These are phyloP conservation scores for Ophiostoma ulmi DNA, from an alignment of 2,329 filamentous ascomycete genomes.

Conservation along the genomic window DNA sequence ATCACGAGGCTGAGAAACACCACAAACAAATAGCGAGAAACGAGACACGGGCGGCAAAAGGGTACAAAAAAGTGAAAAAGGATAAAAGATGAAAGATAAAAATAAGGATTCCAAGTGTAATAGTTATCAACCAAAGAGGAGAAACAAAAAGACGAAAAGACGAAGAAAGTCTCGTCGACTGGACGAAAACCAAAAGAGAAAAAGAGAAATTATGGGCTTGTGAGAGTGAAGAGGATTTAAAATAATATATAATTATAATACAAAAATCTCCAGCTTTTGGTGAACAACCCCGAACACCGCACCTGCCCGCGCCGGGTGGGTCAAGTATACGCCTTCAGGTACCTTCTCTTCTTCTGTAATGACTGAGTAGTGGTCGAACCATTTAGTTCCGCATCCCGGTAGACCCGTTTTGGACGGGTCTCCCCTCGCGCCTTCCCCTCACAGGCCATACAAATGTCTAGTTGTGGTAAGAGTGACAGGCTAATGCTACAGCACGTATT, in stretches of 20 bases:
- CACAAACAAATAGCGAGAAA: not conserved
- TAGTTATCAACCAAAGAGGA: conserved; percentile 1
- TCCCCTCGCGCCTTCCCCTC: conserved; percentile 7
- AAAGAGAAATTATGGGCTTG: conserved; percentile 17
- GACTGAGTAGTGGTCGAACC: not conserved
- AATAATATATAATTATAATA: conserved; percentile 12
- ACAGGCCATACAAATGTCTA: not conserved
- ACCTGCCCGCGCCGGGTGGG: conserved; percentile 14
- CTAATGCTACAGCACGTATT: conserved; percentile 8
- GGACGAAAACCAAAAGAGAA: conserved; percentile 6
- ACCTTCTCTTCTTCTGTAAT: not conserved
- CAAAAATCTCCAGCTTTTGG: not conserved
- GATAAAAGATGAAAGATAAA: not conserved
- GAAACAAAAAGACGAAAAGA: conserved; percentile 12
- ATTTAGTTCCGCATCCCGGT: not conserved
- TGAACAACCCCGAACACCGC: conserved; percentile 14
- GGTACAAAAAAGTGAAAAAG: not conserved
- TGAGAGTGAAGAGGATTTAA: not conserved
- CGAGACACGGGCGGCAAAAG: conserved; percentile 16
- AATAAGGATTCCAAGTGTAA: not conserved
- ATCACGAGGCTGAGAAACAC: conserved; percentile 10
- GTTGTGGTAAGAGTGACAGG: not conserved
- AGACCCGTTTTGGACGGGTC: not conserved
- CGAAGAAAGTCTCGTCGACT: conserved; percentile 13
- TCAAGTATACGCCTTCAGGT: not conserved